Evolutionary conservation across 768 basidiomycete species (phyloP), one percentile per base, ranked within the genome.

Genomic region (Amanita molliuscula): DNA sequence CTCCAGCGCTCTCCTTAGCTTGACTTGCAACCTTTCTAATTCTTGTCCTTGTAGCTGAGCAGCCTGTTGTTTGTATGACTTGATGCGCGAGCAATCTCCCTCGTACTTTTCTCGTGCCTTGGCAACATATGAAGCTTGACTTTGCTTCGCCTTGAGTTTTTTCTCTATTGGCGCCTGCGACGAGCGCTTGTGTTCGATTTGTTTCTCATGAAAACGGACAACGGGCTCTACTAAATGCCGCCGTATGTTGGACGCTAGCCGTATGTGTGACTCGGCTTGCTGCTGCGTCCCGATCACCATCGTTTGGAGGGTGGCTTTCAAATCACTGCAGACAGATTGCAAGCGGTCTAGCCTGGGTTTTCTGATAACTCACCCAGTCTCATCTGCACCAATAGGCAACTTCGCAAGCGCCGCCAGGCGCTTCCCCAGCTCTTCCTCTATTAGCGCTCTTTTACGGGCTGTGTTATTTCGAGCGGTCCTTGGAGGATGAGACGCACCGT

Each of bases 81-180:
- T 93, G 65, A 97, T 92, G 40, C 85, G 81, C 16, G 94, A 70
- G 62, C 92, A 95, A 59, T 98, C 95, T 41, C 76, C 72, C 65
- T 96, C 90, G 67, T 97, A 98, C 62, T 92, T 90, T 64, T 94
- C 90, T 53, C 88, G 81, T 1, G 96, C 89, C 63, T 91, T 92
- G 59, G 73, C 73, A 35, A 96, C 92, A 56, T 93, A 83, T 6
- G 74, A 71, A 59, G 95, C 91, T 55, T 94, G 90, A 6, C 81
- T 77, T 59, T 88, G 85, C 62, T 96, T 95, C 38, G 76, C 76
- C 68, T 92, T 93, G 76, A 83, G 93, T 57, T 84, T 77, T 66
- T 93, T 23, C 87, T 67, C 64, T 87, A 93, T 59, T 96, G 94
- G 18, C 70, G 73, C 61, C 94, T 89, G 67, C 94, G 96, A 61